Evolutionary conservation across 2,329 filamentous ascomycete species (phyloP).

Genomic region (Sclerotinia trifoliorum): DNA sequence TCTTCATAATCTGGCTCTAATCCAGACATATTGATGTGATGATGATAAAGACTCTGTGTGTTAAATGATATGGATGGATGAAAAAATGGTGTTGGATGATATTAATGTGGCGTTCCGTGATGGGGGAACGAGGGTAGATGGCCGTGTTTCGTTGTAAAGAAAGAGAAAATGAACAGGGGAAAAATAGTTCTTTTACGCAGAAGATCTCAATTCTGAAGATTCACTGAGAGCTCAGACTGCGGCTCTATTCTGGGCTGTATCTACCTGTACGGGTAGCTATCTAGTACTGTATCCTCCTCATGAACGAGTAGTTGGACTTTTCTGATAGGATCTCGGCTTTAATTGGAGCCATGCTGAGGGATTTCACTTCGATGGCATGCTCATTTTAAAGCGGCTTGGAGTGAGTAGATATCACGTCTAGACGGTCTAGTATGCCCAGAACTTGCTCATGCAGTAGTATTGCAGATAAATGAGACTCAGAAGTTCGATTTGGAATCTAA

Average conservation of each 20-base stretch:
- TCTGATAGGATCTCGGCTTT: background rate
- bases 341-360: background rate
- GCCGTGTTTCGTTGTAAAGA: background rate
- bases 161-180: background rate
- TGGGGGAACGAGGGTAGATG: too few relatives aligned
- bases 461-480: background rate
- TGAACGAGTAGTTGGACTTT: background rate
- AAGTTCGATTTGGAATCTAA: background rate
- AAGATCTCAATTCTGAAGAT: background rate
- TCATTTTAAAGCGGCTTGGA: background rate
- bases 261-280: background rate
- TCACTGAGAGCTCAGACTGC: background rate
- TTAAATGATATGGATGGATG: too few relatives aligned
- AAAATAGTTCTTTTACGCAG: background rate
- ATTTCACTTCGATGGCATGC: background rate
- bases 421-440: background rate
- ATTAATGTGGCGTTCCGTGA: too few relatives aligned
- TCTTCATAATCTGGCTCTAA: background rate
- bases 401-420: background rate
- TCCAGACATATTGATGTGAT: background rate
- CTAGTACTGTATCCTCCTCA: background rate
- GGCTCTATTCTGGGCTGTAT: background rate
- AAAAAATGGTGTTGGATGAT: too few relatives aligned
- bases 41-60: too few relatives aligned
- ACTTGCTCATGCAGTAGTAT: background rate